Percentiles rank a stretch among this genome's conserved stretches.
Conservation (phyloP, 345 rosid genomes). For the Syzygium aromaticum region DNA sequence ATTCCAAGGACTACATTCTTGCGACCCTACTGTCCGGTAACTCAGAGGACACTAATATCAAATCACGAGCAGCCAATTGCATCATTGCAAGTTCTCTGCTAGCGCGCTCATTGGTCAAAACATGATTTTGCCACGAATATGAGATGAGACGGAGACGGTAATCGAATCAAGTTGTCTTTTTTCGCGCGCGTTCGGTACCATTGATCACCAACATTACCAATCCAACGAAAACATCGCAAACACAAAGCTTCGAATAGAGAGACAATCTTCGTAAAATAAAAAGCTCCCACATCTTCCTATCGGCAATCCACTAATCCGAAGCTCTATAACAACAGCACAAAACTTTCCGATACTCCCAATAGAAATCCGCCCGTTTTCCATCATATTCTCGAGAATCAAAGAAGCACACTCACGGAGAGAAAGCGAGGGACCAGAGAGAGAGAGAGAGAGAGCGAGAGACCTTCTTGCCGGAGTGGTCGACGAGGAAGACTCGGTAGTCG, state of each 20-base stretch:
- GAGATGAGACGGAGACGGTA: neutral
- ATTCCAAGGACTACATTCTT: neutral
- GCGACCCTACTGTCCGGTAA: neutral
- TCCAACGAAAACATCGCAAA: neutral
- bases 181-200: neutral
- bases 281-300: neutral
- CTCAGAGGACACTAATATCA: neutral
- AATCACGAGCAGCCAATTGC: neutral
- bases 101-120: neutral
- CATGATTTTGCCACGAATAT: neutral
- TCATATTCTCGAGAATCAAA: neutral
- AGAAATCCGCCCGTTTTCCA: neutral
- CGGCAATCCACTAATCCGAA: neutral
- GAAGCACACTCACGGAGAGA: neutral
- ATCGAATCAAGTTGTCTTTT: neutral
- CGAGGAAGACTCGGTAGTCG: slow-evolving; percentile 75
- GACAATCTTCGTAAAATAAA: neutral
- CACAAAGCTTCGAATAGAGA: neutral
- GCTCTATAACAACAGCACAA: neutral
- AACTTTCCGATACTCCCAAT: neutral
- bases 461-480: slow-evolving; percentile 63
- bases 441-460: slow-evolving; percentile 6
- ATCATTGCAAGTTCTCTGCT: neutral
- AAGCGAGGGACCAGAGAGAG: neutral
- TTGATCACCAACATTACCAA: neutral